These are phyloP conservation scores for Plasmodium coatneyi DNA, from an alignment of 169 alveolate genomes.

Conservation along the genomic window DNA sequence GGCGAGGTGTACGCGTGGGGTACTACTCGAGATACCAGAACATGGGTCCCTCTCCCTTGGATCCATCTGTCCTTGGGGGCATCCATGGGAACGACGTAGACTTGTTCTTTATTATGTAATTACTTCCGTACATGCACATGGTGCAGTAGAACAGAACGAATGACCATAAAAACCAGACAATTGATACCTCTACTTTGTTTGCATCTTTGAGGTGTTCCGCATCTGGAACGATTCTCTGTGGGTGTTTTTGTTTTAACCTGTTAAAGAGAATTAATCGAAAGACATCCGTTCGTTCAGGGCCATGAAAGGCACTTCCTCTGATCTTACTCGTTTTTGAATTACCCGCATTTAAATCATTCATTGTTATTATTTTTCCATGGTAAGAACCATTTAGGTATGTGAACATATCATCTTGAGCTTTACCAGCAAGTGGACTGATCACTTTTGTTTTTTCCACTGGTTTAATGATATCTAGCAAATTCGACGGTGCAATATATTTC, in stretches of 20 bases:
- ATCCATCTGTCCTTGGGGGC: conserved; percentile 87
- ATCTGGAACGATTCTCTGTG: conserved; percentile 88
- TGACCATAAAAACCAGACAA: conserved; percentile 86
- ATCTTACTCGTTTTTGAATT: conserved; percentile 75
- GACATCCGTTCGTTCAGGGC: conserved; percentile 91
- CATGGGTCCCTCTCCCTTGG: conserved; percentile 86
- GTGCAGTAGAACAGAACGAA: conserved; percentile 77
- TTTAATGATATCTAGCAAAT: conserved; percentile 79
- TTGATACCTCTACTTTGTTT: conserved; percentile 81
- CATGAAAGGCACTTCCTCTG: conserved; percentile 91
- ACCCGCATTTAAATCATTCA: conserved; percentile 81
- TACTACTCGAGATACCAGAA: conserved; percentile 82
- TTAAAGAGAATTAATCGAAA: conserved; percentile 87
- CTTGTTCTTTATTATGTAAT: conserved; percentile 83
- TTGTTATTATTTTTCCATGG: conserved; percentile 79
- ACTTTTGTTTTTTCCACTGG: conserved; percentile 83
- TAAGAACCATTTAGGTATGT: conserved; percentile 79
- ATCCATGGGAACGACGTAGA: conserved; percentile 87
- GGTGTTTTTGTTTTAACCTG: conserved; percentile 88
- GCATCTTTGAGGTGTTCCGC: conserved; percentile 83
- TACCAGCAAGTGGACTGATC: conserved; percentile 74
- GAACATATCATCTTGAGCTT: conserved; percentile 78
- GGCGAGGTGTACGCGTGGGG: not conserved
- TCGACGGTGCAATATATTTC: conserved; percentile 84
- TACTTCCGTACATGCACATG: conserved; percentile 77